A percentile compares a stretch with the other conserved stretches of the same genome.
Conservation (phyloP, 495 filamentous ascomycete genomes). For the Clohesyomyces aquaticus region DNA sequence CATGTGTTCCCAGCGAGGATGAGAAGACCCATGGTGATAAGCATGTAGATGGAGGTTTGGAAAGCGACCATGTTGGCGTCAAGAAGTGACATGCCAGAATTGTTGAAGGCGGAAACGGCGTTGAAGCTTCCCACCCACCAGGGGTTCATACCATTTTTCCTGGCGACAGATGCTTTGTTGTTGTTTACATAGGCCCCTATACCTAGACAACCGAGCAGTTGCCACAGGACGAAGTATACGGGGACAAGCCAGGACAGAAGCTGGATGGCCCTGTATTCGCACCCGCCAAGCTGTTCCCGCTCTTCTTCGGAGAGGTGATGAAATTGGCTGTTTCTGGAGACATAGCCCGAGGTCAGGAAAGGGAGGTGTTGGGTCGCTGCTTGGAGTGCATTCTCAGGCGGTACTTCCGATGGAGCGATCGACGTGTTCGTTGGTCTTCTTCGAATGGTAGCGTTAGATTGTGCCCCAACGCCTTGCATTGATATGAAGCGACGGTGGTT, state of each 20-base stretch:
- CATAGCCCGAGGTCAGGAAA: conserved; percentile 52
- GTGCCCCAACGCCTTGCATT: conserved; percentile 60
- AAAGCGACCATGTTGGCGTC: conserved; percentile 79
- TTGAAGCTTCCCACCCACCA: conserved; percentile 76
- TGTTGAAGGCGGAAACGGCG: conserved; percentile 79
- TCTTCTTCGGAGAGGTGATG: conserved; percentile 68
- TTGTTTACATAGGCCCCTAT: conserved; percentile 71
- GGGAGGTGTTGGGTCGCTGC: conserved; percentile 24
- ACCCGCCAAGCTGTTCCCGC: conserved; percentile 73
- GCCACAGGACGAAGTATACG: conserved; percentile 72
- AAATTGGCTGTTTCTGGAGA: conserved; percentile 76
- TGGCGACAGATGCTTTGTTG: conserved; percentile 60
- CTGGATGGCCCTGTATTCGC: conserved; percentile 78
- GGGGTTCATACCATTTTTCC: conserved; percentile 70
- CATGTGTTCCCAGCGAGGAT: conserved; percentile 85
- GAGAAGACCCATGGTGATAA: conserved; percentile 74
- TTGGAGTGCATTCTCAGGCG: conserved; percentile 5
- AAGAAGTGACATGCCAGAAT: conserved; percentile 82
- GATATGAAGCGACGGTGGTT: conserved; percentile 50
- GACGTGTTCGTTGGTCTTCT: conserved; percentile 7
- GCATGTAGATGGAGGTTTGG: conserved; percentile 66
- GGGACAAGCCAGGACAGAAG: conserved; percentile 72
- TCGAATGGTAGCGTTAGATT: conserved; percentile 45
- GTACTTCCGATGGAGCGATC: neutral
- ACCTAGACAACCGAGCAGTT: conserved; percentile 70